Percentiles rank a stretch among this genome's conserved stretches.
Evolutionary conservation across 805 yeast genomes (phyloP).

Genomic region (Trichomonascus vanleenenianus): DNA sequence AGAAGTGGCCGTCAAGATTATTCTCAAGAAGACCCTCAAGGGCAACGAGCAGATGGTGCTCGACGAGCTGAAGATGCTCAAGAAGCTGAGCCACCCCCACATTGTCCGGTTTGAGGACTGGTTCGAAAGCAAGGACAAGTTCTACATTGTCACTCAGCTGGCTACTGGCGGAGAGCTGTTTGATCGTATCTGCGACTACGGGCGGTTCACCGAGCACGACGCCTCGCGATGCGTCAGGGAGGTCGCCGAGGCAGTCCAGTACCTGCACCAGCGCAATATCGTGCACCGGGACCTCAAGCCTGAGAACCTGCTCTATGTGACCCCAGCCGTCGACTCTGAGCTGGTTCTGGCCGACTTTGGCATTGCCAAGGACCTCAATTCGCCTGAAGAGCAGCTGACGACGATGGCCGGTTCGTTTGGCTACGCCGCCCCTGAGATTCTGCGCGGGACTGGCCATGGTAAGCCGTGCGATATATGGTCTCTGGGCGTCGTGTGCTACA

Average conservation of each 20-base stretch:
- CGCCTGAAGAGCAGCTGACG: conserved; percentile 52
- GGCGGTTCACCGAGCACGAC: conserved; percentile 82
- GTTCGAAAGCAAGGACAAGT: conserved; percentile 89
- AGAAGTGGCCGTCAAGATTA: conserved; percentile 84
- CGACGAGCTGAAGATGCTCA: conserved; percentile 69
- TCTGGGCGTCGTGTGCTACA: conserved; percentile 85
- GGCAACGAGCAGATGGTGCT: conserved; percentile 70
- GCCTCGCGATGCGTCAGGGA: conserved; percentile 72
- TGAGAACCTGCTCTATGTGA: conserved; percentile 75
- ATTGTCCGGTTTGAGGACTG: conserved; percentile 87
- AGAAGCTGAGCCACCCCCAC: conserved; percentile 67
- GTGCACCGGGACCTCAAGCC: conserved; percentile 95
- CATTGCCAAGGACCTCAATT: conserved; percentile 69
- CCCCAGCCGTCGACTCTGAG: conserved; percentile 52
- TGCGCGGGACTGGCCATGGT: conserved; percentile 78
- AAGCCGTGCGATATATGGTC: conserved; percentile 97
- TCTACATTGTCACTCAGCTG: conserved; percentile 86
- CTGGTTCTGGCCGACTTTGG: conserved; percentile 94
- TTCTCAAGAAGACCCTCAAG: conserved; percentile 73
- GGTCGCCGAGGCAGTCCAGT: conserved; percentile 67
- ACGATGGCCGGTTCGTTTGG: conserved; percentile 90
- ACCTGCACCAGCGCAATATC: conserved; percentile 66
- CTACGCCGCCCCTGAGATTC: conserved; percentile 94
- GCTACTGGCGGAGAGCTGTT: conserved; percentile 96
- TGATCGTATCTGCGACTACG: conserved; percentile 73